A percentile compares a stretch with the other conserved stretches of the same genome.
Evolutionary conservation across 2,329 filamentous ascomycete genomes (phyloP).

Genomic region (Cordyceps fumosorosea): DNA sequence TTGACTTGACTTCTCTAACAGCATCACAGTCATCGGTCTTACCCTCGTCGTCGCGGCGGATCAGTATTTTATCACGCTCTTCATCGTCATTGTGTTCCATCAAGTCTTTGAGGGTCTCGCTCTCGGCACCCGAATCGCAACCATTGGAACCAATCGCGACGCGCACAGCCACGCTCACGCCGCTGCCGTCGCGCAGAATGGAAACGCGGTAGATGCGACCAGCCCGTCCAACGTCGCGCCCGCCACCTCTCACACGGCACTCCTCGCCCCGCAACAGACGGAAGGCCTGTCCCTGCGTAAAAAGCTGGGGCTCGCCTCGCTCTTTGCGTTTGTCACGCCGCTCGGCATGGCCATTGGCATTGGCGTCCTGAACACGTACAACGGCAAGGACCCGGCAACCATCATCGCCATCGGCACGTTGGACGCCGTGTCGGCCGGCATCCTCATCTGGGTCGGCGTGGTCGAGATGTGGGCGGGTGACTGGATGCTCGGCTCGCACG

Average conservation of each 20-base stretch:
- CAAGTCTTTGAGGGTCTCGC: constrained; percentile 74
- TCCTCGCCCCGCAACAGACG: constrained; percentile 3
- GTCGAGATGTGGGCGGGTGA: constrained; percentile 76
- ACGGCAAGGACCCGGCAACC: constrained; percentile 63
- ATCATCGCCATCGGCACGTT: constrained; percentile 67
- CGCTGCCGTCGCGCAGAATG: background rate
- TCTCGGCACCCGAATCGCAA: constrained; percentile 63
- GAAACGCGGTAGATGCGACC: constrained; percentile 15
- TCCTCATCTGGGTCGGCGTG: constrained; percentile 71
- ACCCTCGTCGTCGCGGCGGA: constrained; percentile 56
- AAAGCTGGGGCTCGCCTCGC: constrained; percentile 55
- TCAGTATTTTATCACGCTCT: constrained; percentile 49
- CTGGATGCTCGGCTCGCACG: constrained; percentile 51
- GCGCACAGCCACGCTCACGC: background rate
- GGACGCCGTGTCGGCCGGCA: constrained; percentile 67
- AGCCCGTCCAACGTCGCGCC: constrained; percentile 13
- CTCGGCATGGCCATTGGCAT: constrained; percentile 77
- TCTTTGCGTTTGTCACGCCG: constrained; percentile 66
- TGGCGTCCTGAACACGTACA: constrained; percentile 62
- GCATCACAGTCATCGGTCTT: constrained; percentile 49
- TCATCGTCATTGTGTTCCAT: constrained; percentile 67
- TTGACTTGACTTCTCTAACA: background rate
- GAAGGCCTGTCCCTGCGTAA: constrained; percentile 31
- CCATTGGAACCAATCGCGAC: constrained; percentile 35
- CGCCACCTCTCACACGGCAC: constrained; percentile 14